These are phyloP conservation scores for Colletotrichum costaricense DNA, from an alignment of 2,329 filamentous ascomycete genomes.

Conservation along the genomic window DNA sequence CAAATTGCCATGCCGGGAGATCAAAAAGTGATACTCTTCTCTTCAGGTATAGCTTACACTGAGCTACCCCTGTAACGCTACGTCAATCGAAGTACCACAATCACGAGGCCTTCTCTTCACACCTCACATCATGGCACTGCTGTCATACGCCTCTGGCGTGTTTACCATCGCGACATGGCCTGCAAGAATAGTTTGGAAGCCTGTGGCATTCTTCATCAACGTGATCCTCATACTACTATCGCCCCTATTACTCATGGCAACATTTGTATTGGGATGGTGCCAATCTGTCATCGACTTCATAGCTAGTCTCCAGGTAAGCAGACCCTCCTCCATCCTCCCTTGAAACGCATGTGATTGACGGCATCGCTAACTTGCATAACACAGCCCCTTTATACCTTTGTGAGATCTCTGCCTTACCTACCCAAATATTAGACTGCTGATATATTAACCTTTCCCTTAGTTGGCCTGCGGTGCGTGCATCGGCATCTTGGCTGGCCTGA, in stretches of 20 bases:
- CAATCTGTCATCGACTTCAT: slow-evolving; percentile 43
- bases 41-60: background rate
- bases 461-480: slow-evolving; percentile 75
- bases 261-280: slow-evolving; percentile 41
- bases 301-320: slow-evolving; percentile 49
- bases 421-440: slow-evolving; percentile 39
- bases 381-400: slow-evolving; percentile 57
- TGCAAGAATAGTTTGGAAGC: slow-evolving; percentile 44
- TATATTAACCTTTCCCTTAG: slow-evolving; percentile 41
- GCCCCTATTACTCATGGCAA: slow-evolving; percentile 49
- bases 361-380: slow-evolving; percentile 31
- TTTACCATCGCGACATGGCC: slow-evolving; percentile 42
- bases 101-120: background rate
- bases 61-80: background rate
- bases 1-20: background rate
- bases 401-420: slow-evolving; percentile 40
- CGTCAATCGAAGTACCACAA: background rate
- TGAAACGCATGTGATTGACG: background rate
- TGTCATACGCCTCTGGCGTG: slow-evolving; percentile 23
- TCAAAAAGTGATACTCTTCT: background rate
- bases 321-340: slow-evolving; percentile 4
- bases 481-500: slow-evolving; percentile 71
- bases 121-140: slow-evolving; percentile 15
- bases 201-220: slow-evolving; percentile 39
- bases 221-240: slow-evolving; percentile 47